Percentiles rank a stretch among this genome's conserved stretches.
These are phyloP conservation scores for Diplodia corticola DNA, from an alignment of 2,329 filamentous ascomycete genomes.

Conservation along the genomic window DNA sequence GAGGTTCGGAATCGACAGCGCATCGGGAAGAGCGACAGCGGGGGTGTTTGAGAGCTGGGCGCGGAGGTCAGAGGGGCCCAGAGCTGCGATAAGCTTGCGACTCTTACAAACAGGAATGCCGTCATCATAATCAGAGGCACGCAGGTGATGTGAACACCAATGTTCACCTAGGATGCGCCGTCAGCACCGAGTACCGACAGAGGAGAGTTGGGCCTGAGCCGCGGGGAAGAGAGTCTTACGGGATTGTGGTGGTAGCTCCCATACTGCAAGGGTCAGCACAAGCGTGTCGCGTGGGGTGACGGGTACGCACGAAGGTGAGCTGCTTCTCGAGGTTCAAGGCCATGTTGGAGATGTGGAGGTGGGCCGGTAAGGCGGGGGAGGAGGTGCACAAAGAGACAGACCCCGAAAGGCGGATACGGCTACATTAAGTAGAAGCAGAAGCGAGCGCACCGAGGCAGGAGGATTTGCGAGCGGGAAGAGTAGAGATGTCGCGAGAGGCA, in stretches of 20 bases:
- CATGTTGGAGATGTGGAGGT: slow-evolving; percentile 37
- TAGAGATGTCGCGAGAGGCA: slow-evolving; percentile 1
- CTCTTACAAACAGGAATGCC: slow-evolving; percentile 68
- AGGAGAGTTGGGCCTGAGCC: slow-evolving; percentile 28
- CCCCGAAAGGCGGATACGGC: slow-evolving; percentile 5
- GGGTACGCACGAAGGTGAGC: slow-evolving; percentile 70
- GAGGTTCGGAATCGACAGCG: slow-evolving; percentile 57
- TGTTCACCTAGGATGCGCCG: slow-evolving; percentile 59
- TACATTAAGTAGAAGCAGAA: slow-evolving; percentile 10
- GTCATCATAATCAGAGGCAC: slow-evolving; percentile 75
- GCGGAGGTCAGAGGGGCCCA: background rate
- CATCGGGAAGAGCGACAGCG: slow-evolving; percentile 55
- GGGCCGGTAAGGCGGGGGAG: slow-evolving; percentile 11
- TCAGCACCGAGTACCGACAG: slow-evolving; percentile 28
- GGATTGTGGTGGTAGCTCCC: slow-evolving; percentile 79
- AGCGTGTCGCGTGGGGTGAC: background rate
- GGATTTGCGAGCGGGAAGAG: background rate
- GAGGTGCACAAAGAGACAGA: slow-evolving; percentile 19
- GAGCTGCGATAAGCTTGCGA: background rate
- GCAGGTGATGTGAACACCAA: slow-evolving; percentile 76
- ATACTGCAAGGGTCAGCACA: slow-evolving; percentile 57
- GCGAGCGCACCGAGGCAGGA: slow-evolving; percentile 3
- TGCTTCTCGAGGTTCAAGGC: slow-evolving; percentile 77
- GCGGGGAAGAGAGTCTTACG: slow-evolving; percentile 42
- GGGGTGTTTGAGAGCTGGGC: slow-evolving; percentile 58